Conservation (phyloP, 2,329 filamentous ascomycete species). For the Aspergillus eucalypticola region DNA sequence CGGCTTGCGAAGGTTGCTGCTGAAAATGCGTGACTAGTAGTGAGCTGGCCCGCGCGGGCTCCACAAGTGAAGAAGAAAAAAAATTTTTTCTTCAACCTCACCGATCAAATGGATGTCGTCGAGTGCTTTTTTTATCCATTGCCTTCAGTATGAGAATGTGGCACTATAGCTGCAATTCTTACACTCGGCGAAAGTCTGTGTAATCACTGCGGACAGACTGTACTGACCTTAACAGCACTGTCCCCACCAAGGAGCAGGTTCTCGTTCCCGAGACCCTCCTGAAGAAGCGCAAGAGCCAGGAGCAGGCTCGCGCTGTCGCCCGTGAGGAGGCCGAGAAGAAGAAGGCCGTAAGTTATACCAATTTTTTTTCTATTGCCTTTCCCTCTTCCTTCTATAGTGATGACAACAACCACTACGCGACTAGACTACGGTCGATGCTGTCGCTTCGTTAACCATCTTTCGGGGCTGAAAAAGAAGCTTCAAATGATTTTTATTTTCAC, state of each 20-base stretch:
- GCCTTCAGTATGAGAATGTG: slow-evolving; percentile 79
- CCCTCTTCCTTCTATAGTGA: slow-evolving; percentile 58
- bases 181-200: slow-evolving; percentile 72
- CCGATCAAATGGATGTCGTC: slow-evolving; percentile 76
- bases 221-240: slow-evolving; percentile 75
- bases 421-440: slow-evolving; percentile 97
- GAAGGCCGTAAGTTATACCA: slow-evolving; percentile 72
- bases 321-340: slow-evolving; percentile 77
- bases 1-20: slow-evolving; percentile 26
- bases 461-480: slow-evolving; percentile 69
- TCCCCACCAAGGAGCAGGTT: slow-evolving; percentile 92
- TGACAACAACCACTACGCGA: slow-evolving; percentile 84
- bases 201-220: slow-evolving; percentile 72
- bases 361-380: slow-evolving; percentile 15
- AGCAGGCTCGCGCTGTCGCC: slow-evolving; percentile 95
- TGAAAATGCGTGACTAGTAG: slow-evolving; percentile 32
- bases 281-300: slow-evolving; percentile 99
- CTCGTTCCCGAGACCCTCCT: slow-evolving; percentile 98
- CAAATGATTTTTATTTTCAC: slow-evolving; percentile 16
- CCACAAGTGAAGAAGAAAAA: slow-evolving; percentile 17
- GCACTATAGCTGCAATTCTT: slow-evolving; percentile 89
- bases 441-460: slow-evolving; percentile 64
- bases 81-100: slow-evolving; percentile 53
- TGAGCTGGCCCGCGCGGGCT: neutral
- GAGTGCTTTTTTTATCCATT: slow-evolving; percentile 66